Evolutionary conservation across 169 alveolate species (phyloP).

Genomic region (Cryptosporidium ryanae): DNA sequence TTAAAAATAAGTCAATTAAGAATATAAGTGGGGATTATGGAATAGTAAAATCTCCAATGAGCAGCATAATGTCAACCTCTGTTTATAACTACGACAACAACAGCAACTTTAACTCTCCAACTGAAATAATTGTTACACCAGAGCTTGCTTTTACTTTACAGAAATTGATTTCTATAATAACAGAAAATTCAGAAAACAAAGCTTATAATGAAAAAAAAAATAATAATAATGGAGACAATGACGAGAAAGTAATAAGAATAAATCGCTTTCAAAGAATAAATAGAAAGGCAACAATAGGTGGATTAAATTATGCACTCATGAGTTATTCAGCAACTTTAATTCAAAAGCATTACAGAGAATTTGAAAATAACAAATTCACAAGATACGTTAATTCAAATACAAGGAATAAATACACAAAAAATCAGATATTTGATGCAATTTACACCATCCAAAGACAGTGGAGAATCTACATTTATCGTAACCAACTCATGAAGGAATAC

Average conservation of each 20-base stretch:
- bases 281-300: conserved; percentile 48
- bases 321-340: conserved; percentile 42
- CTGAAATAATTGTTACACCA: conserved; percentile 62
- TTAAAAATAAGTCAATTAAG: not conserved
- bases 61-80: conserved; percentile 1
- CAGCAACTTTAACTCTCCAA: conserved; percentile 1
- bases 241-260: not conserved
- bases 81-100: not conserved
- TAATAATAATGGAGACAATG: not conserved
- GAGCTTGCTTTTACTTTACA: conserved; percentile 63
- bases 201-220: not conserved
- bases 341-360: conserved; percentile 46
- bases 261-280: conserved; percentile 23
- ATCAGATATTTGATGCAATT: conserved; percentile 49
- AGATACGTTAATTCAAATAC: conserved; percentile 24
- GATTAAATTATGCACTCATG: conserved; percentile 63
- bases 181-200: conserved; percentile 1
- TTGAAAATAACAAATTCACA: conserved; percentile 7
- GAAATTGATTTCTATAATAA: conserved; percentile 14
- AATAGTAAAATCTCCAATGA: conserved; percentile 16
- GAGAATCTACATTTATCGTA: conserved; percentile 53
- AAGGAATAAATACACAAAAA: conserved; percentile 9
- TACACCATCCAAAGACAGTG: conserved; percentile 36
- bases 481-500: conserved; percentile 30
- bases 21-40: not conserved